Base-by-base conservation (phyloP, 2,329 filamentous ascomycete genomes). In the Ceratocystis harringtonii region DNA sequence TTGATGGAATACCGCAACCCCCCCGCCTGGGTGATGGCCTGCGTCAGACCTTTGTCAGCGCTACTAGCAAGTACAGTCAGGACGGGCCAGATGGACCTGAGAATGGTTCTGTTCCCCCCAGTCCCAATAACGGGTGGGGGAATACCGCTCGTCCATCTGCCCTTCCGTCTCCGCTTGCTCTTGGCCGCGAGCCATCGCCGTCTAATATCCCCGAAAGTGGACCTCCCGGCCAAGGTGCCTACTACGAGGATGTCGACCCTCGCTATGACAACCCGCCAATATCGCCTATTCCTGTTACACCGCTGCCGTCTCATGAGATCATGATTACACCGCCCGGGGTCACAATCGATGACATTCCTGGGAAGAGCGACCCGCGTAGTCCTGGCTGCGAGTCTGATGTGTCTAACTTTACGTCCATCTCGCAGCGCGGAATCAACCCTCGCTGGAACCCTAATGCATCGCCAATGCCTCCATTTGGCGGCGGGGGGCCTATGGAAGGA, bases 181-280 rank as follows among this genome's bases (percentile, higher is more conserved):
- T 67, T 5, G 62, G 63, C n/a, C 44, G 45, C 12, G 32, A 45
- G 12, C 36, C 62, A 10, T 57, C 60, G 10, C 30, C 63, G 12
- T n/a, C n/a, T 15, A 61, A 41, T n/a, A 55, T 61, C 32, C 58
- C 48, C 28, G 48, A 67, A n/a, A 72, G 70, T 22, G 68, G 70
- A 68, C 73, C 69, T 61, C 76, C 71, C 70, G 25, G 6, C n/a
- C 12, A 32, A 15, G 52, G 52, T 17, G 76, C 81, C 68, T 97
- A 97, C 76, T 95, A 95, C 72, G 94, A 97, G 79, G 92, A 97
- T 73, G 84, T 96, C 12, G 91, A 96, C 69, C 91, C 92, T 57
- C 88, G 86, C 66, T 97, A 96, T 72, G 88, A 85, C 70, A 71
- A 10, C 44, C 63, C 69, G 68, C 68, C 73, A 68, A 66, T 71